phyloP scores from a whole-genome alignment of 305 asterid genomes.

The Petunia hybrid region DNA sequence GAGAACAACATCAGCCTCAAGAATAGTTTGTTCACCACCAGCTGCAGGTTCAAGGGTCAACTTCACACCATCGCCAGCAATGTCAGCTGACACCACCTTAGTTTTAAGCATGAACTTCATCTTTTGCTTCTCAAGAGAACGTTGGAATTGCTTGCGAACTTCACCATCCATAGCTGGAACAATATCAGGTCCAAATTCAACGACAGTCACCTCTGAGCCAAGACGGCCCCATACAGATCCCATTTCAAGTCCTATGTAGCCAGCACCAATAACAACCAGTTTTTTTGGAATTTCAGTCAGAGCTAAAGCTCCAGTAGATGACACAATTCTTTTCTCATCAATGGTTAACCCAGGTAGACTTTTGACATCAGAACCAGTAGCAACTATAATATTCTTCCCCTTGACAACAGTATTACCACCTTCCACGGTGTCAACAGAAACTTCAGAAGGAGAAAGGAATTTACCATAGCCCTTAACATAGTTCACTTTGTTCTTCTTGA shows the following conservation, averaged over 20 bases:
- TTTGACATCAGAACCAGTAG: constrained; percentile 90
- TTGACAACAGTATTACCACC: constrained; percentile 82
- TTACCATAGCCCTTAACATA: constrained; percentile 98
- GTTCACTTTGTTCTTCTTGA: constrained; percentile 95
- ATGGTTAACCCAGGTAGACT: constrained; percentile 51
- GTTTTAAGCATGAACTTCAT: constrained; percentile 96
- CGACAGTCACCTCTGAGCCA: constrained; percentile 94
- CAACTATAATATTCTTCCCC: constrained; percentile 90
- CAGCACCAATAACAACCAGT: constrained; percentile 92
- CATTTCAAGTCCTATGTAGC: constrained; percentile 96
- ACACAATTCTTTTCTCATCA: constrained; percentile 56
- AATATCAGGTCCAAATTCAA: constrained; percentile 86
- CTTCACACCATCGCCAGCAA: constrained; percentile 68
- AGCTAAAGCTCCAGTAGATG: constrained; percentile 59
- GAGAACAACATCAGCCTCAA: constrained; percentile 94
- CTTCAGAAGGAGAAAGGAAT: constrained; percentile 86
- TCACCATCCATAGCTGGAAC: constrained; percentile 95
- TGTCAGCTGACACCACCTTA: constrained; percentile 94
- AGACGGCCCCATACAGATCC: constrained; percentile 98
- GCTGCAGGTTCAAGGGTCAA: constrained; percentile 83
- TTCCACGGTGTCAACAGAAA: constrained; percentile 78
- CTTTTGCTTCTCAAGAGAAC: constrained; percentile 93
- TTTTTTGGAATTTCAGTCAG: constrained; percentile 82
- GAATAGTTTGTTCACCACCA: constrained; percentile 82
- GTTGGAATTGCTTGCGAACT: constrained; percentile 86